Evolutionary conservation across 2,329 filamentous ascomycete species (phyloP), one percentile per base, ranked within the genome.

Genomic region (Didymella exigua): DNA sequence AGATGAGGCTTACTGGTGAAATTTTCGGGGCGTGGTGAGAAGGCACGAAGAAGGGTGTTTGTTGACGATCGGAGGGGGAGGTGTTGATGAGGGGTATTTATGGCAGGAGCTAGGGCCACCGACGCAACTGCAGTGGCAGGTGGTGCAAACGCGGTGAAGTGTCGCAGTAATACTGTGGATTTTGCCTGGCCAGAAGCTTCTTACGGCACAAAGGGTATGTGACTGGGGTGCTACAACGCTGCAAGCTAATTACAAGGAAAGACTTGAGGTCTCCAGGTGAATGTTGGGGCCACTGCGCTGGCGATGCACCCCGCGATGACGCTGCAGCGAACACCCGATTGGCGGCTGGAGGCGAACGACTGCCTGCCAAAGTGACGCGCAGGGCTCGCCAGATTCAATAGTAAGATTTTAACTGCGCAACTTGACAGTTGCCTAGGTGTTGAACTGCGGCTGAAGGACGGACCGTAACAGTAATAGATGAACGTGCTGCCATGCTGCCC

Each of bases 241-340:
- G 59, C 18, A 43, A 60, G 60, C 58, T 55, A 48, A 54, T 51
- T 40, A 23, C 45, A 40, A 38, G 40, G 52, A 42, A 49, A 54
- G 54, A 37, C 57, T 50, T 47, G 45, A 50, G 49, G 48, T 56
- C 58, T 54, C 54, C 46, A 49, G 54, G 65, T 54, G 59, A 59
- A 61, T 60, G 66, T 66, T 65, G 68, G 56, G 63, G 59, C 58
- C 62, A 59, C 57, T 64, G 61, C 61, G 67, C 56, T 68, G 67
- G 62, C 62, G 51, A 43, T 49, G 50, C 50, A 62, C 65, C 65
- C 64, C 65, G 61, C 67, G 65, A 69, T 72, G 70, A 73, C 68
- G 67, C 63, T 65, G 47, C 49, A 50, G 58, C 49, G 48, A 53
- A 49, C 51, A 59, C 57, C 61, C 58, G 54, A 68, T 72, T 70